Percentiles rank a stretch among this genome's conserved stretches.
Evolutionary conservation across 495 filamentous ascomycete genomes (phyloP).

Genomic region (Aspergillus funiculosus): DNA sequence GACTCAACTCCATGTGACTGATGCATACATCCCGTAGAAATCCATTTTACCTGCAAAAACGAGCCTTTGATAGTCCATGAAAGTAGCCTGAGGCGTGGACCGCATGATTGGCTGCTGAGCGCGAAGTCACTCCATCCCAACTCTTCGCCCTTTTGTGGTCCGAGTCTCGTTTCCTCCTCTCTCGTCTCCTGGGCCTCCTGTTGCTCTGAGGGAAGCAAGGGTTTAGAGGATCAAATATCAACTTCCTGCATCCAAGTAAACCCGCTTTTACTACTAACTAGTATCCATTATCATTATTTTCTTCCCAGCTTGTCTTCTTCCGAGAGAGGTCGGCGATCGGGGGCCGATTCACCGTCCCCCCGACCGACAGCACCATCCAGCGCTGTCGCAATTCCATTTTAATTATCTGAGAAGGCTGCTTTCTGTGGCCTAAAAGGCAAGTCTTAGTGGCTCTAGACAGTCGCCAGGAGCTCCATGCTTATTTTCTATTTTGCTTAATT

Average conservation of each 20-base stretch:
- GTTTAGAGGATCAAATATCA: too few relatives aligned
- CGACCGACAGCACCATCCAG: background rate
- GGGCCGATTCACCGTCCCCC: background rate
- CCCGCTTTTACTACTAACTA: background rate
- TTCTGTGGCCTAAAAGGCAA: background rate
- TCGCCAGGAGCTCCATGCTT: background rate
- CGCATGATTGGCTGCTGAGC: constrained; percentile 2
- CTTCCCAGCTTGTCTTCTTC: background rate
- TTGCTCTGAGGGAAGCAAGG: too few relatives aligned
- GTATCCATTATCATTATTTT: background rate
- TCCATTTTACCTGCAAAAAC: background rate
- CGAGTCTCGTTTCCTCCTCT: background rate
- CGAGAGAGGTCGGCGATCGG: constrained; percentile 5
- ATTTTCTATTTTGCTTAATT: background rate
- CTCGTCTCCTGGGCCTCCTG: background rate
- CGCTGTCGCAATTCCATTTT: constrained; percentile 1
- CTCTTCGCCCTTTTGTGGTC: background rate
- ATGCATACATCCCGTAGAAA: background rate
- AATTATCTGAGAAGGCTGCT: background rate
- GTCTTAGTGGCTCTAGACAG: too few relatives aligned
- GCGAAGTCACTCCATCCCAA: constrained; percentile 3
- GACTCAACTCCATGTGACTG: too few relatives aligned
- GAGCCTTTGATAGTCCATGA: background rate
- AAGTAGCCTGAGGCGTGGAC: background rate
- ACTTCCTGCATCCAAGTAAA: background rate